Evolutionary conservation across 371 early-diverging fungal genomes (phyloP).

Genomic region (Antonospora locustae): DNA sequence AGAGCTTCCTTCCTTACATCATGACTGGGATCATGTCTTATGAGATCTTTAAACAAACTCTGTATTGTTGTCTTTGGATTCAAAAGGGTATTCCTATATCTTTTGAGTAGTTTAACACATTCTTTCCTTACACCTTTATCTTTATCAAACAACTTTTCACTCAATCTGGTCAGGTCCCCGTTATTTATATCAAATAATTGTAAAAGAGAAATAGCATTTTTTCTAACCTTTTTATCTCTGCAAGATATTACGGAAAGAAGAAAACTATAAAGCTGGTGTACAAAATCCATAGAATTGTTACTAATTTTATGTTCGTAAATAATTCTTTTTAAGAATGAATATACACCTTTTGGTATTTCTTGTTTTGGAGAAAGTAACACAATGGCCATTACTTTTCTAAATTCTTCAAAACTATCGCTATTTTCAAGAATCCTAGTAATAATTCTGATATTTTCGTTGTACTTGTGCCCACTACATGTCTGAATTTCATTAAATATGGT

Average conservation of each 20-base stretch:
- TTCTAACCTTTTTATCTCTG: slow-evolving; percentile 10
- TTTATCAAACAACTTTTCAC: slow-evolving; percentile 38
- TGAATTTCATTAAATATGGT: slow-evolving; percentile 42
- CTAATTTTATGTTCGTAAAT: slow-evolving; percentile 13
- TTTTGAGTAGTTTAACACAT: slow-evolving; percentile 13
- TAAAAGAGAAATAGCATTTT: slow-evolving; percentile 15
- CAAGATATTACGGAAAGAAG: slow-evolving; percentile 5
- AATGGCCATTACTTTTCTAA: slow-evolving; percentile 8
- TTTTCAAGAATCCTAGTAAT: not conserved
- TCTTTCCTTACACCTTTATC: slow-evolving; percentile 16
- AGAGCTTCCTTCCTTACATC: slow-evolving; percentile 26
- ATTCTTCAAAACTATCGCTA: slow-evolving; percentile 2
- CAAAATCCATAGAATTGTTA: not conserved
- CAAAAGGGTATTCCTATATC: slow-evolving; percentile 15
- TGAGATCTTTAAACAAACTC: slow-evolving; percentile 26
- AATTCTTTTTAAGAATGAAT: slow-evolving; percentile 17
- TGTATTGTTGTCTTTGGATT: slow-evolving; percentile 18
- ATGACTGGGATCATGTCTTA: slow-evolving; percentile 26
- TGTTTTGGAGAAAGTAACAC: slow-evolving; percentile 16
- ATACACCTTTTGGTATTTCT: slow-evolving; percentile 18
- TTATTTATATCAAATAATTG: too few species aligned
- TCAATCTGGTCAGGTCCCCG: slow-evolving; percentile 32
- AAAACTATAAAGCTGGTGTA: slow-evolving; percentile 6
- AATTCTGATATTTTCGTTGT: slow-evolving; percentile 2
- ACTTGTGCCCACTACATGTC: slow-evolving; percentile 7